Conservation (phyloP, 192 early-diverging fungal species). For the Irineochytrium annulatum region DNA sequence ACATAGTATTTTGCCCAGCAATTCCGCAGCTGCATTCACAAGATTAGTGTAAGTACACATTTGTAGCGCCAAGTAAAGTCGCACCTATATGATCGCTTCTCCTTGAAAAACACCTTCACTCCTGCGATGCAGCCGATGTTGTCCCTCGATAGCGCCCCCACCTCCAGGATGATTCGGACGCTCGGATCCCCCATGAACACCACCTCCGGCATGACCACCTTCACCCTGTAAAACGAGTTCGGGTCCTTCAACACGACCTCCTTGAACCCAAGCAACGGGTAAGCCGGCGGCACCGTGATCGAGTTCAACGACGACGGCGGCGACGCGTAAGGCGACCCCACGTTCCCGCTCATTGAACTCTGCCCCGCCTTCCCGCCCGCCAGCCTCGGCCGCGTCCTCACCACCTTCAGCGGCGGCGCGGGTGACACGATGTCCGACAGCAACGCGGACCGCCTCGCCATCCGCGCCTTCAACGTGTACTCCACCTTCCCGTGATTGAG, state of each 20-base stretch:
- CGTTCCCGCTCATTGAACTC: no score
- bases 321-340: no score
- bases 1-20: background rate
- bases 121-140: slow-evolving; percentile 1
- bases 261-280: background rate
- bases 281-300: no score
- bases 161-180: background rate
- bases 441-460: background rate
- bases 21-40: slow-evolving; percentile 2
- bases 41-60: no score
- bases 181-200: background rate
- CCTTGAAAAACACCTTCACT: background rate
- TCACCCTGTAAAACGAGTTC: background rate
- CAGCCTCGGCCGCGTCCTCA: slow-evolving; percentile 6
- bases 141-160: slow-evolving; percentile 3
- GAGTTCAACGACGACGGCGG: no score
- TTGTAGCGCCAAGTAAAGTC: no score
- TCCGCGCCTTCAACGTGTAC: background rate
- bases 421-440: background rate
- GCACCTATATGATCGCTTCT: slow-evolving; percentile 1
- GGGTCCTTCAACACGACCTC: background rate
- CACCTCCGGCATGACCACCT: background rate
- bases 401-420: background rate
- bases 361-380: no score
- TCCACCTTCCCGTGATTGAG: slow-evolving; percentile 6